phyloP scores from a whole-genome alignment of 768 basidiomycete genomes.

The Lactifluus volemus region DNA sequence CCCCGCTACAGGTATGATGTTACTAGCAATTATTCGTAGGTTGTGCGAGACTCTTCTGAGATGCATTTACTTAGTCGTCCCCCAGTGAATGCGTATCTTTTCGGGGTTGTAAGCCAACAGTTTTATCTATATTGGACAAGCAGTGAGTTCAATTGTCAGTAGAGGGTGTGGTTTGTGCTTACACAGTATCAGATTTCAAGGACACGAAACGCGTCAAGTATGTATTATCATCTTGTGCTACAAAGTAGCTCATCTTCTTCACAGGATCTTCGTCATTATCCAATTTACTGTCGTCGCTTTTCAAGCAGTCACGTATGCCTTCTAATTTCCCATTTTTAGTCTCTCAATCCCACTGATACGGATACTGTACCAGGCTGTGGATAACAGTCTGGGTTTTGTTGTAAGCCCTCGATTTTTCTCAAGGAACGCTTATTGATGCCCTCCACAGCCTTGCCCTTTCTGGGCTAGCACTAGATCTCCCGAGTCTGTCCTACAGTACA shows the following conservation, averaged over 20 bases:
- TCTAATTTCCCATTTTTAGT: neutral
- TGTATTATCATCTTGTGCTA: neutral
- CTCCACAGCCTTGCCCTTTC: neutral
- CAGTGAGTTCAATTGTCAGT: neutral
- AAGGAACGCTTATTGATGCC: neutral
- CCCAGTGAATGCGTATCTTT: neutral
- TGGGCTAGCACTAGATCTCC: neutral
- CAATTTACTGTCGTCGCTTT: neutral
- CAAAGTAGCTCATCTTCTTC: neutral
- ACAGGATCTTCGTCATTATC: neutral
- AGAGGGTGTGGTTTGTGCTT: neutral
- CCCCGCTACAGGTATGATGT: neutral
- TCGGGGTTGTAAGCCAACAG: neutral
- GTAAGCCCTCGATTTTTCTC: neutral
- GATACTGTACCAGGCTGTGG: neutral
- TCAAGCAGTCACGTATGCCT: neutral
- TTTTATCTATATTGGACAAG: neutral
- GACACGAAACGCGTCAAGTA: neutral
- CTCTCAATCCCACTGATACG: neutral
- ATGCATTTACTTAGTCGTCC: neutral
- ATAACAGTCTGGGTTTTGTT: neutral
- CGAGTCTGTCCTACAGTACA: neutral
- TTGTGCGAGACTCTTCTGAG: neutral
- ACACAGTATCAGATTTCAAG: neutral
- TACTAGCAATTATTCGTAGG: neutral